phyloP scores from a whole-genome alignment of 352 stramenopile genomes.

The Blastocystis sp. region DNA sequence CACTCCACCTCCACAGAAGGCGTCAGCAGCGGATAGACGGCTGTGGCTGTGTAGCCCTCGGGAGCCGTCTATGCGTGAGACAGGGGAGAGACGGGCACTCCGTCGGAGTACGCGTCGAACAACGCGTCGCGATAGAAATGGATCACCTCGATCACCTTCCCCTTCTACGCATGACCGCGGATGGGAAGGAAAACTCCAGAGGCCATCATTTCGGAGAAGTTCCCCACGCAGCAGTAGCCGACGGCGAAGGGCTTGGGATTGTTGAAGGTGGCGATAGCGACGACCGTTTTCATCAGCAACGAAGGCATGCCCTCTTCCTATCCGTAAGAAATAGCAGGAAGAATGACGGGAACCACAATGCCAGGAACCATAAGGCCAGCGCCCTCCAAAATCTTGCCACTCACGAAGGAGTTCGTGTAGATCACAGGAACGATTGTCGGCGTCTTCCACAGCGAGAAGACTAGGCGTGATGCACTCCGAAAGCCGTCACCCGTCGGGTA shows the following conservation, averaged over 20 bases:
- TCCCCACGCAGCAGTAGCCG: slow-evolving; percentile 29
- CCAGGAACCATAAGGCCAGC: slow-evolving; percentile 59
- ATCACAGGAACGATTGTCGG: slow-evolving; percentile 40
- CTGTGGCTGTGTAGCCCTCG: not conserved
- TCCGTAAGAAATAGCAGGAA: not conserved
- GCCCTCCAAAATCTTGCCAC: slow-evolving; percentile 48
- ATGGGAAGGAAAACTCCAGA: not conserved
- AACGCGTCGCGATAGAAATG: slow-evolving; percentile 26
- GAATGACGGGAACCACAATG: slow-evolving; percentile 27
- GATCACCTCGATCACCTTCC: slow-evolving; percentile 47
- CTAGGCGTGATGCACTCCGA: not conserved
- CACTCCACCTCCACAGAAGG: not conserved
- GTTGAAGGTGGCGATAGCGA: slow-evolving; percentile 2
- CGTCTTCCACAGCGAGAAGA: slow-evolving; percentile 43
- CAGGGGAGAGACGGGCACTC: not conserved
- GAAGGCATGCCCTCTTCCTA: slow-evolving; percentile 45
- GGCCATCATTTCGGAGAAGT: slow-evolving; percentile 1
- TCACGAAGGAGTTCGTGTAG: slow-evolving; percentile 65
- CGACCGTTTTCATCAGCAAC: slow-evolving; percentile 44
- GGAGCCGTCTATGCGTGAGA: not conserved
- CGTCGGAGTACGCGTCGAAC: slow-evolving; percentile 2
- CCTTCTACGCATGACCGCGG: slow-evolving; percentile 34
- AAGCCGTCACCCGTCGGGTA: slow-evolving; percentile 13
- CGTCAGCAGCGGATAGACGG: not conserved
- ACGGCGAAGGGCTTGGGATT: slow-evolving; percentile 60